phyloP scores from a whole-genome alignment of 306 rosid genomes.

The Coriaria nepalensis region DNA sequence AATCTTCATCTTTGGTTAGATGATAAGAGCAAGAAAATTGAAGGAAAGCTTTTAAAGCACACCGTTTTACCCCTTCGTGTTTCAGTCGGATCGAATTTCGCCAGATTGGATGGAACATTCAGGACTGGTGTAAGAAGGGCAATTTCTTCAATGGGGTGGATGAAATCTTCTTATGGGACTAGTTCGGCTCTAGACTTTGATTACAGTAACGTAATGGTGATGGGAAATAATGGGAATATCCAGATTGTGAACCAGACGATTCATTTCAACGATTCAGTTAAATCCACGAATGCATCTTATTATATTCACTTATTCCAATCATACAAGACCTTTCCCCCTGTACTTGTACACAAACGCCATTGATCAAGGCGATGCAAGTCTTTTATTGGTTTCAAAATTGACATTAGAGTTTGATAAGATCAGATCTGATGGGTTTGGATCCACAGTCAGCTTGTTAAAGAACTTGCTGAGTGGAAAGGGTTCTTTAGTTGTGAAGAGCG shows the following conservation, averaged over 20 bases:
- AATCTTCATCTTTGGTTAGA: conserved; percentile 91
- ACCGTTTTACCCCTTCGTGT: conserved; percentile 29
- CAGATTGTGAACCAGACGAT: conserved; percentile 55
- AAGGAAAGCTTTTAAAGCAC: conserved; percentile 39
- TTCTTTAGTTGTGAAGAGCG: conserved; percentile 32
- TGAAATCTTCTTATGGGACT: conserved; percentile 65
- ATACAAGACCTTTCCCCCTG: conserved; percentile 31
- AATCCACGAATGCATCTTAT: conserved; percentile 20
- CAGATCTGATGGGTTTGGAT: conserved; percentile 19
- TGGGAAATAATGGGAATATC: conserved; percentile 32
- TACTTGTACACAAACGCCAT: conserved; percentile 22
- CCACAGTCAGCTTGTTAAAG: conserved; percentile 33
- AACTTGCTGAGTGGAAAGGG: conserved; percentile 66
- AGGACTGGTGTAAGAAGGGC: conserved; percentile 39
- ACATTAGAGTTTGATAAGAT: conserved; percentile 47
- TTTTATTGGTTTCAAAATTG: conserved; percentile 23
- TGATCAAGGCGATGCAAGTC: conserved; percentile 23
- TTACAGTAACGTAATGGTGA: conserved; percentile 40
- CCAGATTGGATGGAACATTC: conserved; percentile 58
- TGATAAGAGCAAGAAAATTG: conserved; percentile 27
- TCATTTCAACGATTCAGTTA: conserved; percentile 30
- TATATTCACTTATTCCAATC: conserved; percentile 19
- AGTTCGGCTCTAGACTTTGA: conserved; percentile 33
- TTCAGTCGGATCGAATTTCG: conserved; percentile 30
- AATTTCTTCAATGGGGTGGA: conserved; percentile 51